A percentile compares a stretch with the other conserved stretches of the same genome.
phyloP scores from a whole-genome alignment of 2,329 filamentous ascomycete species.

The Trichoderma koningii region DNA sequence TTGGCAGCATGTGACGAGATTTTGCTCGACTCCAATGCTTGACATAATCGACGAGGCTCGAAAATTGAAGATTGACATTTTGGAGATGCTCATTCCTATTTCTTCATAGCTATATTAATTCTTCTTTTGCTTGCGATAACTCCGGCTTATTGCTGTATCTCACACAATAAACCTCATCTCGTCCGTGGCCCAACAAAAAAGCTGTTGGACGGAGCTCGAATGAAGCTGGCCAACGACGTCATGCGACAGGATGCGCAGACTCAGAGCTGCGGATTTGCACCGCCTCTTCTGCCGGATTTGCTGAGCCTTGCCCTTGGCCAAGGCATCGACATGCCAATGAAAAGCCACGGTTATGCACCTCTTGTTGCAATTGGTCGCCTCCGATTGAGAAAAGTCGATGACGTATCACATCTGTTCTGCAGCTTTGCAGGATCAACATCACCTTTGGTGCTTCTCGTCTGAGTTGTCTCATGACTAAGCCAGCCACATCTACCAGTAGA shows the following conservation, averaged over 20 bases:
- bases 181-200: neutral
- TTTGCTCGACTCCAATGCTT: neutral
- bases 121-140: no score
- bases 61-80: no score
- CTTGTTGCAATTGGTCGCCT: neutral
- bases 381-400: neutral
- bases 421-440: no score
- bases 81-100: no score
- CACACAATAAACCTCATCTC: neutral
- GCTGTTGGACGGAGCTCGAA: neutral
- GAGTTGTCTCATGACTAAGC: no score
- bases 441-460: no score
- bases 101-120: no score
- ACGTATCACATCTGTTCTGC: no score
- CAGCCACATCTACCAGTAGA: no score
- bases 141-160: neutral
- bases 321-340: neutral
- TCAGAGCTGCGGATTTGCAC: conserved; percentile 17
- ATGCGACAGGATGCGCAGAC: conserved; percentile 11
- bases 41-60: neutral
- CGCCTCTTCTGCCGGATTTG: conserved; percentile 7
- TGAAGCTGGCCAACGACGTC: conserved; percentile 11
- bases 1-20: conserved; percentile 11
- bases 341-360: neutral
- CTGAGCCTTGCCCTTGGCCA: neutral